Percentiles rank a stretch among this genome's conserved stretches.
These are phyloP conservation scores for Fonsecaea erecta DNA, from an alignment of 2,329 filamentous ascomycete genomes.

Conservation along the genomic window DNA sequence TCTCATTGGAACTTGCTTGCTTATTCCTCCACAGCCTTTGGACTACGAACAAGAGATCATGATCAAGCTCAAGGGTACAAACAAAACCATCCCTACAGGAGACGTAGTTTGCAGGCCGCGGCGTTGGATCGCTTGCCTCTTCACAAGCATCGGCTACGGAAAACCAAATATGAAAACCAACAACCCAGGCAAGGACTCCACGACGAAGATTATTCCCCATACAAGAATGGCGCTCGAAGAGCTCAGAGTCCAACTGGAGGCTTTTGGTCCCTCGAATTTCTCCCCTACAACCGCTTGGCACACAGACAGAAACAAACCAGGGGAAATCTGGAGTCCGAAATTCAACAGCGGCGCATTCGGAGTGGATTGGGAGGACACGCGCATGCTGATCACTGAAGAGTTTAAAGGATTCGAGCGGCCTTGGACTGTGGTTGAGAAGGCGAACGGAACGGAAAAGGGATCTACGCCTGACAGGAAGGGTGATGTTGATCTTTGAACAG, in stretches of 20 bases:
- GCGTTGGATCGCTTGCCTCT: slow-evolving; percentile 65
- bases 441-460: not conserved
- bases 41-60: slow-evolving; percentile 36
- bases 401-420: slow-evolving; percentile 28
- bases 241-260: slow-evolving; percentile 51
- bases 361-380: slow-evolving; percentile 60
- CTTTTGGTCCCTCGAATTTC: slow-evolving; percentile 35
- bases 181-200: slow-evolving; percentile 43
- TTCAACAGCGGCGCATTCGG: slow-evolving; percentile 64
- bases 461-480: not conserved
- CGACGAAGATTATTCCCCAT: slow-evolving; percentile 53
- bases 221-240: slow-evolving; percentile 56
- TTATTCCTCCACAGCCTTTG: slow-evolving; percentile 57
- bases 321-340: slow-evolving; percentile 54
- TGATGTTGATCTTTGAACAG: not conserved
- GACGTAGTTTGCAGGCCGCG: slow-evolving; percentile 35
- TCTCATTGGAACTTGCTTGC: slow-evolving; percentile 52
- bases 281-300: slow-evolving; percentile 12
- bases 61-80: slow-evolving; percentile 8
- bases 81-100: not conserved
- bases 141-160: slow-evolving; percentile 60
- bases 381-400: slow-evolving; percentile 47
- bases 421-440: slow-evolving; percentile 27
- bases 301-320: slow-evolving; percentile 34
- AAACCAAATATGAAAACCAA: slow-evolving; percentile 42